A percentile compares a stretch with the other conserved stretches of the same genome.
These are phyloP conservation scores for Corymbia calophylla DNA, from an alignment of 441 rosid genomes.

Conservation along the genomic window DNA sequence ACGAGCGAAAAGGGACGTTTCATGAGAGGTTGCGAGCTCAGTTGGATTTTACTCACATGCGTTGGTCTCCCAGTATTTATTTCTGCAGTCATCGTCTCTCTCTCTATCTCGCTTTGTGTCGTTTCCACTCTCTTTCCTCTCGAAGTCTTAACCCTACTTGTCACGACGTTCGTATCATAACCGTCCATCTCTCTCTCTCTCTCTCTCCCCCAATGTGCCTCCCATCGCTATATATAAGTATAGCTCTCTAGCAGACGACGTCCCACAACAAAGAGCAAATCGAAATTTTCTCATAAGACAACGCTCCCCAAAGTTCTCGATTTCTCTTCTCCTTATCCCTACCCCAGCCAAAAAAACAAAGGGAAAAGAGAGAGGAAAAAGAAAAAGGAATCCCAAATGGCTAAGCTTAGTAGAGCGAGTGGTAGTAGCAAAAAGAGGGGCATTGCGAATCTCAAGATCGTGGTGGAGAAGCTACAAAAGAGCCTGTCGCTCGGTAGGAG, in stretches of 20 bases:
- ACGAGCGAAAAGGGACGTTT: conserved; percentile 3
- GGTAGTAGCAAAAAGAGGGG: background rate
- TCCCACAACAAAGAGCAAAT: background rate
- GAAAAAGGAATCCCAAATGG: background rate
- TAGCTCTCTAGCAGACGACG: background rate
- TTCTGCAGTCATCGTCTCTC: background rate
- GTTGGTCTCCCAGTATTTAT: background rate
- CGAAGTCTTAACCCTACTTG: background rate
- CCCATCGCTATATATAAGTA: background rate
- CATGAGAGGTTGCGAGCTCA: background rate
- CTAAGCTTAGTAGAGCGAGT: background rate
- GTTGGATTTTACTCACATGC: conserved; percentile 3
- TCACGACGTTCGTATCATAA: background rate
- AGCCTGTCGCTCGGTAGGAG: background rate
- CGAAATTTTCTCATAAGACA: background rate
- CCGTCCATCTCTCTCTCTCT: background rate
- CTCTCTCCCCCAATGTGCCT: background rate
- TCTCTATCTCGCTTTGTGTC: background rate
- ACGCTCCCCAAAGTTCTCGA: background rate
- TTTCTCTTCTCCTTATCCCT: background rate
- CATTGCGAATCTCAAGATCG: background rate
- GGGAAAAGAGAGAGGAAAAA: background rate
- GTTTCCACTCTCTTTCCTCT: background rate
- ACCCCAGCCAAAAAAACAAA: background rate
- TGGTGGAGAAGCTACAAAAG: conserved; percentile 2